Conservation (phyloP, 2,329 filamentous ascomycete genomes). For the Arthrobotrys sinensis region DNA sequence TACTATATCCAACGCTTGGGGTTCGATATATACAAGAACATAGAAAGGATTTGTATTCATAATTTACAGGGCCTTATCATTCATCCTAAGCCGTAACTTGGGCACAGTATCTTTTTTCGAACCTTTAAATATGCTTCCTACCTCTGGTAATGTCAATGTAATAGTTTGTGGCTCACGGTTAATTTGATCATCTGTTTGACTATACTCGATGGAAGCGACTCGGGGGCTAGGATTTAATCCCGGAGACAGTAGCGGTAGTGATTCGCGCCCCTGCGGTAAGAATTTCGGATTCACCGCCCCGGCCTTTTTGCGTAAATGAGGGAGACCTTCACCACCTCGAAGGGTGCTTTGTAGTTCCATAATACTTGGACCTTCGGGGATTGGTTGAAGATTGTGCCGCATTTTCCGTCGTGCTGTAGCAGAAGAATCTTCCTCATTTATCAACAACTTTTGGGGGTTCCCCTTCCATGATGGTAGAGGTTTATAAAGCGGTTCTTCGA, state of each 20-base stretch:
- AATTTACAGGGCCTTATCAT: neutral
- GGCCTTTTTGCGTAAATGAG: neutral
- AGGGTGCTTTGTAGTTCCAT: constrained; percentile 29
- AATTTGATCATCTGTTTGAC: neutral
- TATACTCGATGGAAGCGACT: constrained; percentile 12
- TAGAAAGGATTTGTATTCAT: neutral
- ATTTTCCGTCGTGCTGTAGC: constrained; percentile 19
- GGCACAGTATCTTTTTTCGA: neutral
- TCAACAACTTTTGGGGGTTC: neutral
- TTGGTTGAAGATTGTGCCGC: constrained; percentile 29
- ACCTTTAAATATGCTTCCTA: neutral
- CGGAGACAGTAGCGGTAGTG: constrained; percentile 3
- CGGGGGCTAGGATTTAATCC: neutral
- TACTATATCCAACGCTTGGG: too few relatives aligned
- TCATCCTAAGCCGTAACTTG: neutral
- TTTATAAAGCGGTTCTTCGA: constrained; percentile 33
- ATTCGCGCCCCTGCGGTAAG: constrained; percentile 13
- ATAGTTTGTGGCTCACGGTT: constrained; percentile 4
- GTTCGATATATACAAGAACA: too few relatives aligned
- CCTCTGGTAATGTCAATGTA: constrained; percentile 16
- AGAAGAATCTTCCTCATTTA: constrained; percentile 15
- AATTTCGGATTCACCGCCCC: neutral
- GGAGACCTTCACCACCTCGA: constrained; percentile 11
- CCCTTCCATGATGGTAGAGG: constrained; percentile 2
- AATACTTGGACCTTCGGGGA: constrained; percentile 17